Percentiles rank a stretch among this genome's conserved stretches.
These are phyloP conservation scores for Alternaria atra DNA, from an alignment of 2,329 filamentous ascomycete species.

Conservation along the genomic window DNA sequence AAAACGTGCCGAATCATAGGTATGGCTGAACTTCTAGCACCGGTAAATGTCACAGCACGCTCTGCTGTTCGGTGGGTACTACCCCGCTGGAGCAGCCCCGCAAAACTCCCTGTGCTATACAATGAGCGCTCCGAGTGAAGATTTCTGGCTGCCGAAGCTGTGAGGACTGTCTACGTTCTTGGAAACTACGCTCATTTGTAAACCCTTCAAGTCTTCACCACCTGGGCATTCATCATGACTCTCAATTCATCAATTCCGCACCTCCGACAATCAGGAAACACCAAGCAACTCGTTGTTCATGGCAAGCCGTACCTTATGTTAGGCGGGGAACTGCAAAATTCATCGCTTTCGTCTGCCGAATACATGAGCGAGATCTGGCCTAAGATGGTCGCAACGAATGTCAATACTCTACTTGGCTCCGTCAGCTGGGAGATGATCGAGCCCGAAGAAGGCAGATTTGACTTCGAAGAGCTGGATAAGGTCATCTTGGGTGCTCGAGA, in stretches of 20 bases:
- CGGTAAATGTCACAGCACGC: constrained; percentile 6
- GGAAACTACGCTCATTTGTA: not conserved
- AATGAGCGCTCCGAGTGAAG: not conserved
- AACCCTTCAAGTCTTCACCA: not conserved
- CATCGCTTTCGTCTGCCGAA: constrained; percentile 55
- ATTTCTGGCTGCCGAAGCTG: not conserved
- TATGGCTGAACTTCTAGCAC: constrained; percentile 10
- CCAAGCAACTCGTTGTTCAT: constrained; percentile 54
- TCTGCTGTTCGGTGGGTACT: constrained; percentile 5
- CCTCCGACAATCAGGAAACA: constrained; percentile 29
- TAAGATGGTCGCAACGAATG: constrained; percentile 52
- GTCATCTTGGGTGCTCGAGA: constrained; percentile 51
- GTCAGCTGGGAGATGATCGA: constrained; percentile 61
- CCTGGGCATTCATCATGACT: constrained; percentile 10
- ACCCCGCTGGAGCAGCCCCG: constrained; percentile 11
- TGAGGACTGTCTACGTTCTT: not conserved
- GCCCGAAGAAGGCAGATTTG: constrained; percentile 55
- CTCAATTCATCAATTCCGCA: constrained; percentile 26
- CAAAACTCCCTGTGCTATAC: not conserved
- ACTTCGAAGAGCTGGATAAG: constrained; percentile 55
- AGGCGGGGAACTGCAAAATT: constrained; percentile 60
- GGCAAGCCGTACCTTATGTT: constrained; percentile 57
- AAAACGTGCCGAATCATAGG: not conserved
- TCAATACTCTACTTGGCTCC: constrained; percentile 58
- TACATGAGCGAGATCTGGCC: constrained; percentile 58